A percentile compares a stretch with the other conserved stretches of the same genome.
Evolutionary conservation across 192 early-diverging fungal genomes (phyloP).

Genomic region (Obelidium mucronatum): DNA sequence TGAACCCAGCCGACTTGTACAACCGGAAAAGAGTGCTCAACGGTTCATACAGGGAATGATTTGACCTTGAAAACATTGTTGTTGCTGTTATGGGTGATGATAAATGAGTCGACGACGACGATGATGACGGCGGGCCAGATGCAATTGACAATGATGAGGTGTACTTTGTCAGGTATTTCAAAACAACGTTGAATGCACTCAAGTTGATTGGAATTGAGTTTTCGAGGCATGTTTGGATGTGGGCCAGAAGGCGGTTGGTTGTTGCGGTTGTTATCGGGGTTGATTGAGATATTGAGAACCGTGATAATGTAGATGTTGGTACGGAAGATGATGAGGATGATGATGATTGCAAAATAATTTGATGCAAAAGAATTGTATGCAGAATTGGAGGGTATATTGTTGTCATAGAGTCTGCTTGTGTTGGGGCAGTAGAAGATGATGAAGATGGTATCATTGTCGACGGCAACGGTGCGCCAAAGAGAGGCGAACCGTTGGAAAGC

Average conservation of each 20-base stretch:
- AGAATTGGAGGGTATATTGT: neutral
- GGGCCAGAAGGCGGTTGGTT: neutral
- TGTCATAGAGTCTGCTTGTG: neutral
- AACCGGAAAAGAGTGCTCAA: too few relatives aligned
- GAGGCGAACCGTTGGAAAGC: neutral
- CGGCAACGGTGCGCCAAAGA: neutral
- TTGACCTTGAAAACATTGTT: too few relatives aligned
- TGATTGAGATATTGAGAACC: neutral
- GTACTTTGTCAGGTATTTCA: too few relatives aligned
- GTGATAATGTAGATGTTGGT: neutral
- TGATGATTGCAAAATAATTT: too few relatives aligned
- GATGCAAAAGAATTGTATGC: neutral
- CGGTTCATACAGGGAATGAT: too few relatives aligned
- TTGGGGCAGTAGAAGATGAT: neutral
- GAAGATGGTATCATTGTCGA: neutral
- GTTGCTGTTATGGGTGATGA: too few relatives aligned
- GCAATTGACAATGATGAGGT: too few relatives aligned
- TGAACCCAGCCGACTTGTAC: too few relatives aligned
- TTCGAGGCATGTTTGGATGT: neutral
- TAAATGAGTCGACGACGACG: too few relatives aligned
- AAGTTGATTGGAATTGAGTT: neutral
- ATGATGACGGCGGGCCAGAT: too few relatives aligned
- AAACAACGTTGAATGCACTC: too few relatives aligned
- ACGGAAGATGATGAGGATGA: neutral
- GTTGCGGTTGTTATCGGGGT: neutral